Percentiles rank a stretch among this genome's conserved stretches.
Conservation (phyloP, 257 asterid genomes). For the Fraxinus americana region DNA sequence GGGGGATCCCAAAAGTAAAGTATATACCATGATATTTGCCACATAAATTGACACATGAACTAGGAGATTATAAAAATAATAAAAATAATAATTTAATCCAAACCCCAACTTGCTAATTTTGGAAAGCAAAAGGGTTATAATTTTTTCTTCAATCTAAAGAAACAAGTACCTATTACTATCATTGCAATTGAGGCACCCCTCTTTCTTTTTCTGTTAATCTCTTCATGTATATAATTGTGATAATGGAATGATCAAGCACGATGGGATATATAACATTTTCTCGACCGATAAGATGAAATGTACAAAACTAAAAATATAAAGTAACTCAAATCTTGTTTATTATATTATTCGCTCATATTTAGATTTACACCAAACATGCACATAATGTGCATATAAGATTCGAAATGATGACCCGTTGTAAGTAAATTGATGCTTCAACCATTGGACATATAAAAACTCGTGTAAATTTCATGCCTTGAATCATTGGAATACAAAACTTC, state of each 20-base stretch:
- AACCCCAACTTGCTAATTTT: slow-evolving; percentile 30
- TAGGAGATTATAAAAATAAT: slow-evolving; percentile 20
- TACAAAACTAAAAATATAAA: too few species aligned
- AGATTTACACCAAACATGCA: neutral
- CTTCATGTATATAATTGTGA: neutral
- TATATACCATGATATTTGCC: neutral
- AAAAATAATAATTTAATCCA: slow-evolving; percentile 1
- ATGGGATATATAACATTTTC: neutral
- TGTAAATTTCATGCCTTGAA: neutral
- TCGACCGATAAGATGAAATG: too few species aligned
- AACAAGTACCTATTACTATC: slow-evolving; percentile 41
- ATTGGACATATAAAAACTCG: neutral
- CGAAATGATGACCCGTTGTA: neutral
- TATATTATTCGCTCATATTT: neutral
- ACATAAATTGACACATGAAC: slow-evolving; percentile 30
- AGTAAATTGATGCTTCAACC: neutral
- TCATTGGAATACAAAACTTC: neutral
- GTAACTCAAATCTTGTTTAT: neutral
- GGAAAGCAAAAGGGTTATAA: slow-evolving; percentile 45
- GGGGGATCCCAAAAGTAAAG: neutral
- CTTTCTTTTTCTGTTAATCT: neutral
- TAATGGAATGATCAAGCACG: neutral
- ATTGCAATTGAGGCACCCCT: slow-evolving; percentile 8
- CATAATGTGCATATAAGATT: neutral
- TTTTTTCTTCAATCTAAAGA: slow-evolving; percentile 60